phyloP scores from a whole-genome alignment of 2,329 filamentous ascomycete genomes.

The Neonectria punicea region DNA sequence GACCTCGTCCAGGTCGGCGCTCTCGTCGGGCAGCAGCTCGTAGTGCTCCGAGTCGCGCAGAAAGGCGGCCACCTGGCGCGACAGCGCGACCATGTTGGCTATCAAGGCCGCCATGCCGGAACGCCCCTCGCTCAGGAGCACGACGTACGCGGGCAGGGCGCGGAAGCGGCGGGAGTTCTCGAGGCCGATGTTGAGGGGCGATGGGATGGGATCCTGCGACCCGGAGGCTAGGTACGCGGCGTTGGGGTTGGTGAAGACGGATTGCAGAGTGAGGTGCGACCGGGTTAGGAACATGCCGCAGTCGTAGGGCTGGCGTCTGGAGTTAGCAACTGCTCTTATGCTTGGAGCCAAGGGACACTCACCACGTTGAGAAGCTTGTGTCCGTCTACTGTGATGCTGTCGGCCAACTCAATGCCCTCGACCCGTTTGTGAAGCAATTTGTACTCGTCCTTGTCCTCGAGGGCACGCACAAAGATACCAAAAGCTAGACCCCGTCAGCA shows the following conservation, averaged over 20 bases:
- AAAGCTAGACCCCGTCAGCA: constrained; percentile 67
- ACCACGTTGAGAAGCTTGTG: constrained; percentile 95
- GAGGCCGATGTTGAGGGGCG: constrained; percentile 85
- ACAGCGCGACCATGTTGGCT: constrained; percentile 75
- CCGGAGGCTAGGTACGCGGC: constrained; percentile 77
- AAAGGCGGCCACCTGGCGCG: constrained; percentile 73
- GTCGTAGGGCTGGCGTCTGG: constrained; percentile 76
- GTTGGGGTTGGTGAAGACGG: constrained; percentile 84
- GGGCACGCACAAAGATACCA: constrained; percentile 79
- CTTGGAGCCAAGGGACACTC: constrained; percentile 45
- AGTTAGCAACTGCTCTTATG: constrained; percentile 15
- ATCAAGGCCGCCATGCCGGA: constrained; percentile 77
- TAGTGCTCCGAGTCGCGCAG: constrained; percentile 71
- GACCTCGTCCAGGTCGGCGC: constrained; percentile 60
- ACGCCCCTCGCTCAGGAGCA: constrained; percentile 78
- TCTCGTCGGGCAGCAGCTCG: constrained; percentile 69
- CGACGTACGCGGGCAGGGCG: constrained; percentile 88
- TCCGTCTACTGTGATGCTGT: constrained; percentile 86
- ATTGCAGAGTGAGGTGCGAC: constrained; percentile 64
- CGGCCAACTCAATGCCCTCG: constrained; percentile 80
- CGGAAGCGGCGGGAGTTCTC: constrained; percentile 94
- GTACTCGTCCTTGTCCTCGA: constrained; percentile 69
- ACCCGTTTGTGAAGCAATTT: constrained; percentile 58
- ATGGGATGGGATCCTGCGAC: constrained; percentile 66
- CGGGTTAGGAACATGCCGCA: constrained; percentile 89